Base-by-base conservation (phyloP, 1,139 yeast species). In the Tardiomyces digboiensis region DNA sequence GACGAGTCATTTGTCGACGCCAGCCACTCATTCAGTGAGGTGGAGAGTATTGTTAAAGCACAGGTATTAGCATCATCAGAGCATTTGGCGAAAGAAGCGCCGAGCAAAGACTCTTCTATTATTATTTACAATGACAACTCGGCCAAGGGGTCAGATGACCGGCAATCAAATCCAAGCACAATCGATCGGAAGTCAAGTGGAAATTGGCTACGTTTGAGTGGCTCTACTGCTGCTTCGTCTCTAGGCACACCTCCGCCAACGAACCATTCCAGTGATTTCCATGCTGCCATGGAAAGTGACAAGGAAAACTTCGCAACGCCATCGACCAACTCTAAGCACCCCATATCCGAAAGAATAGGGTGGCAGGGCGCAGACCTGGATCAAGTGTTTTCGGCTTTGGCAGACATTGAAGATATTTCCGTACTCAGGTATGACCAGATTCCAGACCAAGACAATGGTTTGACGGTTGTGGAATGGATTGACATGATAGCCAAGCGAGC, bases 381-480 rank as follows among this genome's bases (percentile, higher is more conserved):
- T 33, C 48, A 46, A 33, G 60, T 69, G 1, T 61, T 69, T 42
- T 67, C 67, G 8, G 66, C 65, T 23, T 52, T 72, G 19, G 58
- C 56, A 19, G 68, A 67, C 43, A 59, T 74, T 61, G 70, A 67
- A 41, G 62, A 64, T 1, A 70, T 77, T 2, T 59, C 67, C 7
- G 57, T 59, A 3, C 69, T 64, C 43, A 56, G 70, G 2, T 52
- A 42, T 8, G 33, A 26, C 45, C 62, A 77, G 40, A 78, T 84
- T 75, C 89, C 93, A 0, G 79, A 74, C 29, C 74, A 74, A 16
- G 89, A 83, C 54, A 69, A 82, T 54, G 70, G 75, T 21, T 77
- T 82, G 82, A 78, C 86, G 0, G 74, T 87, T 16, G 71, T 71
- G 42, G 76, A 82, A 49, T 87, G 95, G 95, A 64, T 85, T 19